These are phyloP conservation scores for Cercospora janseana DNA, from an alignment of 2,329 filamentous ascomycete species.

Conservation along the genomic window DNA sequence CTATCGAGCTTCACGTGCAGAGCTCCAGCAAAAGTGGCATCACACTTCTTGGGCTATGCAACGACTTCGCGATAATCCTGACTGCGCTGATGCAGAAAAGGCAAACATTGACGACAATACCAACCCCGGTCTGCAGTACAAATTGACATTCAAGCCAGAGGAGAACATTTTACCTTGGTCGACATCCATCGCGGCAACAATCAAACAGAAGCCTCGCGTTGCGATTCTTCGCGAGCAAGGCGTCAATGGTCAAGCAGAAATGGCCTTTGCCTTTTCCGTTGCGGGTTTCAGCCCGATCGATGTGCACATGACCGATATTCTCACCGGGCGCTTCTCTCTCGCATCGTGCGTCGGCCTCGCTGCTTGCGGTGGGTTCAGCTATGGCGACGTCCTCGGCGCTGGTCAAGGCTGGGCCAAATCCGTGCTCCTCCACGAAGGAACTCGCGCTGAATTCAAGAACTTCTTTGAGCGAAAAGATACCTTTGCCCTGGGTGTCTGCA, in stretches of 20 bases:
- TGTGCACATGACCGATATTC: slow-evolving; percentile 91
- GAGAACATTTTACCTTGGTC: slow-evolving; percentile 72
- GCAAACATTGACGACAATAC: slow-evolving; percentile 68
- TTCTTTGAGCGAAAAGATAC: slow-evolving; percentile 90
- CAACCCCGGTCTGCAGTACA: slow-evolving; percentile 82
- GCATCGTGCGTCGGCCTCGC: slow-evolving; percentile 82
- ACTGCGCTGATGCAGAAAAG: slow-evolving; percentile 81
- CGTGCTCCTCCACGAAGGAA: slow-evolving; percentile 76
- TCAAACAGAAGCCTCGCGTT: slow-evolving; percentile 69
- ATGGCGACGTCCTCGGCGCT: slow-evolving; percentile 88
- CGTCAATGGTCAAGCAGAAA: slow-evolving; percentile 93
- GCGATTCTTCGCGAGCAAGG: slow-evolving; percentile 94
- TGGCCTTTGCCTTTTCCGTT: slow-evolving; percentile 91
- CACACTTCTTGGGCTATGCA: slow-evolving; percentile 90
- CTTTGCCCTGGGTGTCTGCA: slow-evolving; percentile 91
- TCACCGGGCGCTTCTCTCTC: slow-evolving; percentile 75
- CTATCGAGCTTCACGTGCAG: slow-evolving; percentile 65
- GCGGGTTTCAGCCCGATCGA: slow-evolving; percentile 91
- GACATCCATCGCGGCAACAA: slow-evolving; percentile 58
- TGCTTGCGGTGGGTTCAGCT: slow-evolving; percentile 95
- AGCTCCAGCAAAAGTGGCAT: slow-evolving; percentile 85
- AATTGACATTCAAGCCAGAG: slow-evolving; percentile 73
- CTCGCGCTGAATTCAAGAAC: slow-evolving; percentile 71
- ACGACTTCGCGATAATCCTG: slow-evolving; percentile 80
- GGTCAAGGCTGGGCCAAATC: slow-evolving; percentile 95